Evolutionary conservation across 2,329 filamentous ascomycete species (phyloP).

Genomic region (Mollisiaceae sp.): DNA sequence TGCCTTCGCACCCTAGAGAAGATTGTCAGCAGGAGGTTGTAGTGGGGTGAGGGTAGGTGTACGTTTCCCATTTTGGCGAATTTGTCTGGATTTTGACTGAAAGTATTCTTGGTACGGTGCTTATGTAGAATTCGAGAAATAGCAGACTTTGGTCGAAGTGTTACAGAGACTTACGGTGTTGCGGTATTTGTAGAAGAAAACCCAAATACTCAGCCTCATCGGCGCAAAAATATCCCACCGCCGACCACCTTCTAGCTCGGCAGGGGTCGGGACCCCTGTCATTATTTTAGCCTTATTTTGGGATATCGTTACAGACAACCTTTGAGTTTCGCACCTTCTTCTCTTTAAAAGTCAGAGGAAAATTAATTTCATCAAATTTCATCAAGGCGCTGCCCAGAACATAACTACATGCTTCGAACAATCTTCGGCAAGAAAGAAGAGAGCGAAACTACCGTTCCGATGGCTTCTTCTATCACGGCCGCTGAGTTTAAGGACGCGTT

Average conservation of each 20-base stretch:
- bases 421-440: conserved; percentile 28
- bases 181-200: conserved; percentile 18
- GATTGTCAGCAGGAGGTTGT: conserved; percentile 14
- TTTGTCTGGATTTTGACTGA: background rate
- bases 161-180: background rate
- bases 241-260: background rate
- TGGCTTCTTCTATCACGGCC: conserved; percentile 37
- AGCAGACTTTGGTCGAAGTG: conserved; percentile 1
- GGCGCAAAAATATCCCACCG: background rate
- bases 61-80: conserved; percentile 39
- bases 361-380: conserved; percentile 13
- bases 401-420: conserved; percentile 27
- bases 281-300: conserved; percentile 5
- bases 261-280: background rate
- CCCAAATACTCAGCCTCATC: conserved; percentile 19
- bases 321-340: background rate
- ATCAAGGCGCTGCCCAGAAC: conserved; percentile 15
- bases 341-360: conserved; percentile 29
- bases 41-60: conserved; percentile 13
- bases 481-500: conserved; percentile 40
- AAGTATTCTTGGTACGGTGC: conserved; percentile 10
- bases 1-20: conserved; percentile 65
- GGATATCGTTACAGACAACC: background rate
- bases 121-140: background rate
- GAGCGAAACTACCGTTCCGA: conserved; percentile 21